Evolutionary conservation across 257 asterid species (phyloP).

Genomic region (Lycium barbarum): DNA sequence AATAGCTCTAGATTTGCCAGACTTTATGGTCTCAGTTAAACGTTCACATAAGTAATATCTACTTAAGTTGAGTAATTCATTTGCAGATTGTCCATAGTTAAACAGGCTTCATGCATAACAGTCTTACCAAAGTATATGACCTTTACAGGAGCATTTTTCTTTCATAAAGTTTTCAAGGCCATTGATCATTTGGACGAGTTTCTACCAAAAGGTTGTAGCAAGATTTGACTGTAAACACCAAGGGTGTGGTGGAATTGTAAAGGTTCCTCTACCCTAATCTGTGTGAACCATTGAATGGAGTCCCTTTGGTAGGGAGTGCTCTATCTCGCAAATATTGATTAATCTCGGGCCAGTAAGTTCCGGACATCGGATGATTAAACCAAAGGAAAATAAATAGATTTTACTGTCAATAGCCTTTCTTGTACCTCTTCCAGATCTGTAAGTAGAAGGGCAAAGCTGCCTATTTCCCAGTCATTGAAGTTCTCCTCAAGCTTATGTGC

Average conservation of each 20-base stretch:
- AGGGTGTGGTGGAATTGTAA: background rate
- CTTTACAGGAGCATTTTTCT: background rate
- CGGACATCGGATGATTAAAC: background rate
- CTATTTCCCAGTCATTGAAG: background rate
- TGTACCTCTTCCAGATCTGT: background rate
- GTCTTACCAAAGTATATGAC: background rate
- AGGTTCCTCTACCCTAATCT: background rate
- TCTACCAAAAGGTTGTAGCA: background rate
- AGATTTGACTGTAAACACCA: background rate
- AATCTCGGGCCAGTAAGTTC: too few species aligned
- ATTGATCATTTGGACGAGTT: background rate
- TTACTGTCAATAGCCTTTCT: background rate
- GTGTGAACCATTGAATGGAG: background rate
- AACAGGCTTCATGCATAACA: background rate
- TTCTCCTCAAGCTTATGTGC: conserved; percentile 7
- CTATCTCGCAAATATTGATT: background rate
- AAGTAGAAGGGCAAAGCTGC: background rate
- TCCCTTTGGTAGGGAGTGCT: background rate
- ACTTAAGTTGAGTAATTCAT: background rate
- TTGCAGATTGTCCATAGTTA: background rate
- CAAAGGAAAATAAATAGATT: background rate
- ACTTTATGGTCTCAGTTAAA: background rate
- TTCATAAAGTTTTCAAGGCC: background rate
- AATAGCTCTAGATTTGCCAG: background rate
- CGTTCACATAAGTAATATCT: background rate